These are phyloP conservation scores for Chernovozyma sophiae-reginae DNA, from an alignment of 1,139 yeast species.

Conservation along the genomic window DNA sequence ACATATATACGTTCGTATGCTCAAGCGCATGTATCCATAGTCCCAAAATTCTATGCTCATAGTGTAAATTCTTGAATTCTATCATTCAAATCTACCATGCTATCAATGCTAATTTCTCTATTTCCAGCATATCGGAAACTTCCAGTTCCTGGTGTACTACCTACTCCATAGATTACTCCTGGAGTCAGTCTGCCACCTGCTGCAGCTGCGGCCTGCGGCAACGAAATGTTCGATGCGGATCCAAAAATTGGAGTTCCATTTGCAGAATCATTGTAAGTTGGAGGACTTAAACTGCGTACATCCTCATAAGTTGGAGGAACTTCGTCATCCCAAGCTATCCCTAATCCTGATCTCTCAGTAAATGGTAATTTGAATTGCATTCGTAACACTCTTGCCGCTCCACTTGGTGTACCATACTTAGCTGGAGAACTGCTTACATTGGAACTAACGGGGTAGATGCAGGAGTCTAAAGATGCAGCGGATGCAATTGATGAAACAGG, in stretches of 20 bases:
- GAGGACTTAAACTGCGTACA: conserved; percentile 80
- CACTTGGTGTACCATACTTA: conserved; percentile 78
- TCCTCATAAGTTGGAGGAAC: conserved; percentile 96
- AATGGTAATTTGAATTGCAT: conserved; percentile 85
- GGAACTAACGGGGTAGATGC: conserved; percentile 10
- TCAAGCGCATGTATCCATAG: too few relatives aligned
- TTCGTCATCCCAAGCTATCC: conserved; percentile 98
- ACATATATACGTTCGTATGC: too few relatives aligned
- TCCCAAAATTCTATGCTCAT: too few relatives aligned
- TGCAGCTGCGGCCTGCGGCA: conserved; percentile 17
- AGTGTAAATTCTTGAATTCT: conserved; percentile 31
- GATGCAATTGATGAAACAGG: conserved; percentile 12
- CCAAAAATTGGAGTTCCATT: conserved; percentile 12
- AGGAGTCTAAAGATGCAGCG: conserved; percentile 5
- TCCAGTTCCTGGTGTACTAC: conserved; percentile 34
- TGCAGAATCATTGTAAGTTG: conserved; percentile 51
- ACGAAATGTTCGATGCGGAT: not conserved
- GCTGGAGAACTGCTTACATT: conserved; percentile 3
- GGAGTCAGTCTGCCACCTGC: conserved; percentile 27
- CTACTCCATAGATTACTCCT: conserved; percentile 42
- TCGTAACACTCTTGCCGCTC: conserved; percentile 88
- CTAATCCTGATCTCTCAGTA: conserved; percentile 90
- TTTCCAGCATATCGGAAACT: conserved; percentile 17
- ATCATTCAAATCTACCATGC: conserved; percentile 29
- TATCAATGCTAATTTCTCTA: conserved; percentile 21